Evolutionary conservation across 2,329 filamentous ascomycete genomes (phyloP).

Genomic region (Cytospora schulzeri): DNA sequence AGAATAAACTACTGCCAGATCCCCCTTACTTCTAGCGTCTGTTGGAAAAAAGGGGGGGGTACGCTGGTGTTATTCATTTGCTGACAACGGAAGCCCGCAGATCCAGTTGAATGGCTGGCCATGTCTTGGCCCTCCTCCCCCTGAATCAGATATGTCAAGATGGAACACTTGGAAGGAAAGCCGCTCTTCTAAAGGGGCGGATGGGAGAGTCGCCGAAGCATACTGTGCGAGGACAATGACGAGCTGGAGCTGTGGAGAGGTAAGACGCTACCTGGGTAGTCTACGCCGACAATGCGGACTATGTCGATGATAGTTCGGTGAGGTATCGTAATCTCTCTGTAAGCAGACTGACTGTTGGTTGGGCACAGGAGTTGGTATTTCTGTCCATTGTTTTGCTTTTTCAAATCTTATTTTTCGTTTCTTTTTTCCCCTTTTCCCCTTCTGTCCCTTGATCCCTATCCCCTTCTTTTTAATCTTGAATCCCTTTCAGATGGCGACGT

Average conservation of each 20-base stretch:
- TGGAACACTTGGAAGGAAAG: not conserved
- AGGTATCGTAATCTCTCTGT: not conserved
- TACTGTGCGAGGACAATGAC: not conserved
- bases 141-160: conserved; percentile 13
- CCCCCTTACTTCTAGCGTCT: too few species aligned
- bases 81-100: not conserved
- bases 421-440: not conserved
- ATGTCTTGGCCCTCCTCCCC: not conserved
- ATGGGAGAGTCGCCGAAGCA: not conserved
- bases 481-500: not conserved
- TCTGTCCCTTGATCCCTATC: not conserved
- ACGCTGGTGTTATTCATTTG: not conserved
- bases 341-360: not conserved
- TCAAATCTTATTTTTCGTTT: not conserved
- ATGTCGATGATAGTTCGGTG: not conserved
- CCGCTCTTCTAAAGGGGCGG: not conserved
- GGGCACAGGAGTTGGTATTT: not conserved
- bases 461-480: too few species aligned
- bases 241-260: not conserved
- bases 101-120: not conserved
- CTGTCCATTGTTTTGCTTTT: not conserved
- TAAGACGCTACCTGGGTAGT: not conserved
- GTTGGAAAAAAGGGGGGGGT: too few species aligned
- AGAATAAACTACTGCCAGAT: not conserved
- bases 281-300: not conserved